Percentiles rank a stretch among this genome's conserved stretches.
Evolutionary conservation across 1,284 basidiomycete genomes (phyloP).

Genomic region (Ganoderma lingzhi): DNA sequence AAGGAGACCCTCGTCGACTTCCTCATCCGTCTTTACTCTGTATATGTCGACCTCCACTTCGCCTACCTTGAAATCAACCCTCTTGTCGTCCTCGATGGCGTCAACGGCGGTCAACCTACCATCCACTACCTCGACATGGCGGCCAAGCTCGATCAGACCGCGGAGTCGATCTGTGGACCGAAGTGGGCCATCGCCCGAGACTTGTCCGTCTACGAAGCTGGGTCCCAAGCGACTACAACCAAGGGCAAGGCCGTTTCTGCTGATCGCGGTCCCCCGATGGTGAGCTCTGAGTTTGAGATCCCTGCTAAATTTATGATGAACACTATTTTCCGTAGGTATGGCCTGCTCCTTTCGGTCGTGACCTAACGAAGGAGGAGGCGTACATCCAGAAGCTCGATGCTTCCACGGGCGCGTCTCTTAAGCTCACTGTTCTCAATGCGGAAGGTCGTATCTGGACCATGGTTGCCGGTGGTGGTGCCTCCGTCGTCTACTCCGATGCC

Average conservation of each 20-base stretch:
- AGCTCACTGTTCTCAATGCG: conserved; percentile 95
- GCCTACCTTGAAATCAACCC: conserved; percentile 99
- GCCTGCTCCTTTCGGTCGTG: conserved; percentile 98
- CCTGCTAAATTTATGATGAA: conserved; percentile 20
- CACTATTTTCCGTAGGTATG: conserved; percentile 60
- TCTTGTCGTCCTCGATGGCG: conserved; percentile 91
- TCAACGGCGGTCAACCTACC: conserved; percentile 74
- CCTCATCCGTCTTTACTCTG: conserved; percentile 93
- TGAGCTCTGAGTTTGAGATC: conserved; percentile 36
- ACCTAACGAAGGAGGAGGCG: conserved; percentile 98
- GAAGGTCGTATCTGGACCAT: conserved; percentile 99
- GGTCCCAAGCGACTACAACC: conserved; percentile 50
- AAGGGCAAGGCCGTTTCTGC: conserved; percentile 69
- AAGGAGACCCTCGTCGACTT: conserved; percentile 93
- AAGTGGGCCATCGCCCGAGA: conserved; percentile 99
- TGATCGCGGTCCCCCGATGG: conserved; percentile 98
- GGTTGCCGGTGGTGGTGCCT: conserved; percentile 92
- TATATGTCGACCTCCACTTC: conserved; percentile 98
- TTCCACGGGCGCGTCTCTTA: conserved; percentile 97
- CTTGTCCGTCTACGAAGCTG: conserved; percentile 73
- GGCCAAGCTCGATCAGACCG: conserved; percentile 98
- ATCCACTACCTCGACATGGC: conserved; percentile 99
- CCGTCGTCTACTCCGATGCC: conserved; percentile 92
- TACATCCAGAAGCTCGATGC: conserved; percentile 99
- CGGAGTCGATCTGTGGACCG: conserved; percentile 97